Evolutionary conservation across 345 rosid genomes (phyloP).

Genomic region (Trapa incisa): DNA sequence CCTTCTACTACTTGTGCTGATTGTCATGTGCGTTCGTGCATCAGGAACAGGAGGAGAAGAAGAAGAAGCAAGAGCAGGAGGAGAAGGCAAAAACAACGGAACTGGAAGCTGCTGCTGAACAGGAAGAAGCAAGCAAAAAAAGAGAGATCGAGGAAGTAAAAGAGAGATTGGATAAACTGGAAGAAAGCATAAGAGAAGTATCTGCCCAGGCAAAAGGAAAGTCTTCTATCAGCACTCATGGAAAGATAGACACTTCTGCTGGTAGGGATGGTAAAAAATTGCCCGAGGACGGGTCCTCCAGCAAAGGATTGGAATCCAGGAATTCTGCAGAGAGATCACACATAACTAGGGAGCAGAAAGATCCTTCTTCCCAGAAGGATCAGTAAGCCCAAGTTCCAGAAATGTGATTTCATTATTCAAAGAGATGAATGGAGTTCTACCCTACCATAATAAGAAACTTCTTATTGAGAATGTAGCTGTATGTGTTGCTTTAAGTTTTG

Average conservation of each 20-base stretch:
- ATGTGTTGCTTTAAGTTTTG: not conserved
- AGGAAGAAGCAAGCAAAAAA: conserved; percentile 23
- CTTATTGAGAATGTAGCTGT: not conserved
- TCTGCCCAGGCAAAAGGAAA: conserved; percentile 45
- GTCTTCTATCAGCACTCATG: conserved; percentile 16
- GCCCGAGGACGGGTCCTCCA: not conserved
- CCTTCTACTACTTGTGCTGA: not conserved
- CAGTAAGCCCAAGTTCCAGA: not conserved
- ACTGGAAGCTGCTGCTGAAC: conserved; percentile 32
- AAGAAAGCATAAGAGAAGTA: conserved; percentile 56
- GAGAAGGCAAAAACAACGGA: conserved; percentile 43
- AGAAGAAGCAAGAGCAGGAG: conserved; percentile 24
- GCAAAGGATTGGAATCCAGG: not conserved
- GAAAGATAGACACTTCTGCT: conserved; percentile 22
- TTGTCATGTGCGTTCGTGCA: not conserved
- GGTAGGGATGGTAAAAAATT: conserved; percentile 10
- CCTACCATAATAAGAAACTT: not conserved
- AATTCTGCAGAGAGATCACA: not conserved
- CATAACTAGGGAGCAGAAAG: not conserved
- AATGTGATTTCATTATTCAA: not conserved
- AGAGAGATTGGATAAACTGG: conserved; percentile 55
- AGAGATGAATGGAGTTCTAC: not conserved
- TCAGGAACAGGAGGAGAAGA: conserved; percentile 54
- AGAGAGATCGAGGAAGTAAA: conserved; percentile 46
- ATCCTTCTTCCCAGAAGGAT: not conserved